These are phyloP conservation scores for Arxiozyma slooffiae DNA, from an alignment of 1,139 yeast genomes.

Conservation along the genomic window DNA sequence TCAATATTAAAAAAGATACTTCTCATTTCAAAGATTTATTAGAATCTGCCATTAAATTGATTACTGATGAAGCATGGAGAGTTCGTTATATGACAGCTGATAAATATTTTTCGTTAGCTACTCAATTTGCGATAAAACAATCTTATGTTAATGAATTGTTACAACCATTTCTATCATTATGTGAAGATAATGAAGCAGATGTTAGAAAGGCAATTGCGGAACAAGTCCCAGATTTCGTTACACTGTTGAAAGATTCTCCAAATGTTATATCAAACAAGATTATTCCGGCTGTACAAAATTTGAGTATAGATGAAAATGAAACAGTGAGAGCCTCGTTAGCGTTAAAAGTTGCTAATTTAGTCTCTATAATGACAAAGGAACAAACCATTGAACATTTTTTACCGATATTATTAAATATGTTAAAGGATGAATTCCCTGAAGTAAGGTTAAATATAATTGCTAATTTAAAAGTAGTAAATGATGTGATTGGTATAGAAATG, in stretches of 20 bases:
- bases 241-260: slow-evolving; percentile 38
- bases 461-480: slow-evolving; percentile 81
- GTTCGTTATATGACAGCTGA: slow-evolving; percentile 97
- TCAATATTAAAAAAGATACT: slow-evolving; percentile 47
- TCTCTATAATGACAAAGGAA: slow-evolving; percentile 80
- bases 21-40: slow-evolving; percentile 55
- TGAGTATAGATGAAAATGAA: slow-evolving; percentile 87
- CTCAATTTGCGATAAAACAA: slow-evolving; percentile 42
- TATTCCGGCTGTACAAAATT: slow-evolving; percentile 72
- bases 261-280: slow-evolving; percentile 53
- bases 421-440: slow-evolving; percentile 94
- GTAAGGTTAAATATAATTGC: slow-evolving; percentile 91
- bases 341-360: slow-evolving; percentile 72
- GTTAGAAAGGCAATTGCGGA: slow-evolving; percentile 91
- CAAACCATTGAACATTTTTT: slow-evolving; percentile 71
- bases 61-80: slow-evolving; percentile 92
- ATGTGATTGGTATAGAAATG: slow-evolving; percentile 84
- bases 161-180: slow-evolving; percentile 53
- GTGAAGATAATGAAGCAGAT: slow-evolving; percentile 93
- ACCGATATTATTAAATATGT: slow-evolving; percentile 86
- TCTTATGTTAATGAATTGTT: slow-evolving; percentile 49
- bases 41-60: slow-evolving; percentile 53
- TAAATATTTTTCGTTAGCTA: slow-evolving; percentile 66
- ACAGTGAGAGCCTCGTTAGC: slow-evolving; percentile 90
- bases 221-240: slow-evolving; percentile 75